phyloP scores from a whole-genome alignment of 2,329 filamentous ascomycete genomes.

The Cladosporium sphaerospermum region DNA sequence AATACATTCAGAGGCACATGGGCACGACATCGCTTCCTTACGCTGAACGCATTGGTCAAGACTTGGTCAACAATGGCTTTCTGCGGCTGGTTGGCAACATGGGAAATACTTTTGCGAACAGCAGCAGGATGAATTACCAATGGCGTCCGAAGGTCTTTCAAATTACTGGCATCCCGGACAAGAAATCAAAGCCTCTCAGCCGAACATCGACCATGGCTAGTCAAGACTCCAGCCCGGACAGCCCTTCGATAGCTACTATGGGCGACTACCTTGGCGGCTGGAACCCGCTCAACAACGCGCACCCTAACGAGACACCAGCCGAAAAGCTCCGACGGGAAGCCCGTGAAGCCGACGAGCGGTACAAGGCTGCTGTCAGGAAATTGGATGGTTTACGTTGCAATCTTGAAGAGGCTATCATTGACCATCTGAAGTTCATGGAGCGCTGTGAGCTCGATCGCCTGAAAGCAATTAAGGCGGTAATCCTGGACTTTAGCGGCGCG shows the following conservation, averaged over 20 bases:
- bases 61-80: conserved; percentile 79
- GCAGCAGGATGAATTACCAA: conserved; percentile 94
- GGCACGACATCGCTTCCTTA: conserved; percentile 78
- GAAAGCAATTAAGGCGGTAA: conserved; percentile 96
- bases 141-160: conserved; percentile 93
- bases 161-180: conserved; percentile 79
- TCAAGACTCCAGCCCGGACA: conserved; percentile 50
- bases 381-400: conserved; percentile 87
- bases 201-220: conserved; percentile 68
- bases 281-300: conserved; percentile 83
- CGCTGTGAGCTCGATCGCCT: conserved; percentile 92
- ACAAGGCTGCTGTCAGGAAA: conserved; percentile 78
- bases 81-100: conserved; percentile 89
- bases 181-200: conserved; percentile 61
- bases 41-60: conserved; percentile 90
- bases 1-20: conserved; percentile 89
- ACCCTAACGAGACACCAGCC: conserved; percentile 88
- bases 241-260: conserved; percentile 69
- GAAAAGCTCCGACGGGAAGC: conserved; percentile 86
- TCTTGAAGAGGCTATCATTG: conserved; percentile 89
- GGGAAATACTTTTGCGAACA: conserved; percentile 93
- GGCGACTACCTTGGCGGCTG: conserved; percentile 86
- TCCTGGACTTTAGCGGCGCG: conserved; percentile 93
- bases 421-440: conserved; percentile 92
- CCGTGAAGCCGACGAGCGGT: conserved; percentile 83